These are phyloP conservation scores for Tripterygium wilfordii DNA, from an alignment of 177 flowering plant species.

Conservation along the genomic window DNA sequence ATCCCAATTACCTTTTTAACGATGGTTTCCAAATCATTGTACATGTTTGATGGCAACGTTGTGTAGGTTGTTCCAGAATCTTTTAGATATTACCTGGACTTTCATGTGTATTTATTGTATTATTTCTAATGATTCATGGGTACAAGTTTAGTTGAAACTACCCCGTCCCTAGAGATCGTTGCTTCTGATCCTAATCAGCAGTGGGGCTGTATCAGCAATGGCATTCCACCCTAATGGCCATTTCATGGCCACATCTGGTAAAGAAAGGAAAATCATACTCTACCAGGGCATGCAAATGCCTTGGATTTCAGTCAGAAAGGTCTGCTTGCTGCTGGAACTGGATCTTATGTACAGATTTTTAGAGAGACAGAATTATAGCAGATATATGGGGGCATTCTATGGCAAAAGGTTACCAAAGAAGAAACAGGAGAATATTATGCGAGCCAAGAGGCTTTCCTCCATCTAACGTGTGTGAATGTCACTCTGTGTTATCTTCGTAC, in stretches of 20 bases:
- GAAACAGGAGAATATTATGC: constrained; percentile 45
- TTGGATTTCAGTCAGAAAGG: constrained; percentile 91
- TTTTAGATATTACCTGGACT: too few relatives aligned
- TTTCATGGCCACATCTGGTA: constrained; percentile 92
- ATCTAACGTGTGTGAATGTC: too few relatives aligned
- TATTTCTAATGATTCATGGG: too few relatives aligned
- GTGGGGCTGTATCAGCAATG: constrained; percentile 69
- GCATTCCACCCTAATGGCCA: constrained; percentile 90
- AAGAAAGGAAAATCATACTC: constrained; percentile 69
- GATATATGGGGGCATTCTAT: constrained; percentile 78
- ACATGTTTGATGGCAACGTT: too few relatives aligned
- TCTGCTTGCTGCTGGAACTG: constrained; percentile 71
- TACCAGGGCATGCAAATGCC: constrained; percentile 52
- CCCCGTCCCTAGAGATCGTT: too few relatives aligned
- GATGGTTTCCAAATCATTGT: too few relatives aligned
- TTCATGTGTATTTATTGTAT: too few relatives aligned
- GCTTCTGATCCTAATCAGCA: too few relatives aligned
- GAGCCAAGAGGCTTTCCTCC: constrained; percentile 73
- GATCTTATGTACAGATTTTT: constrained; percentile 62
- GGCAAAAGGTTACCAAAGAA: constrained; percentile 90
- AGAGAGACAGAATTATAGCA: constrained; percentile 54
- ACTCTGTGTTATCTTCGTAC: too few relatives aligned
- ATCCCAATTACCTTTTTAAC: too few relatives aligned
- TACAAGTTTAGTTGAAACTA: too few relatives aligned
- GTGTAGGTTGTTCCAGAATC: too few relatives aligned